A percentile compares a stretch with the other conserved stretches of the same genome.
Conservation (phyloP, 192 early-diverging fungal species). For the Backusella psychrophila region DNA sequence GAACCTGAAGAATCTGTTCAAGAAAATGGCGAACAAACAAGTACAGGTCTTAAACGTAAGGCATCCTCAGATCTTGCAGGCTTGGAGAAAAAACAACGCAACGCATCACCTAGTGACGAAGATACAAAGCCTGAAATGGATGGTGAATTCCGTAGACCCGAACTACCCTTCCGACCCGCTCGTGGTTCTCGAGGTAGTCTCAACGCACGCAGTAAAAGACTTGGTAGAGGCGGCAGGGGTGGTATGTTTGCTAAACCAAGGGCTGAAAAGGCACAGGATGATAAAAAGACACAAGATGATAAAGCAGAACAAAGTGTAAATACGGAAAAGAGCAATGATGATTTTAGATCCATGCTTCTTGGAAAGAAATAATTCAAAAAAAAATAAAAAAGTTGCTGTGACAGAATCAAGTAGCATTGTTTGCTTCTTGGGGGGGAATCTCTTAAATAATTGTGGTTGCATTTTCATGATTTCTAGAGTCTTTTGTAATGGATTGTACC, state of each 20-base stretch:
- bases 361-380: conserved; percentile 13
- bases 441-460: too few species aligned
- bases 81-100: background rate
- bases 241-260: background rate
- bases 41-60: background rate
- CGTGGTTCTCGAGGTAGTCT: background rate
- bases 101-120: background rate
- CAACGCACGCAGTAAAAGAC: background rate
- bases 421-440: too few species aligned
- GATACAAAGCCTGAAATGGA: background rate
- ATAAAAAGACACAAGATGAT: background rate
- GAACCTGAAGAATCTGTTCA: background rate
- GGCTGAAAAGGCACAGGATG: background rate
- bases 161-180: background rate
- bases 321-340: conserved; percentile 21
- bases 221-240: background rate
- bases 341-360: conserved; percentile 30
- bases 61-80: background rate
- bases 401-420: too few species aligned
- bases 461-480: too few species aligned
- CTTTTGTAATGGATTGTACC: too few species aligned
- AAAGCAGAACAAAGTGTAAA: background rate
- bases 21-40: background rate
- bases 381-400: background rate
- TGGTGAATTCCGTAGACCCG: background rate